phyloP scores from a whole-genome alignment of 257 asterid species.

The Vinca minor region DNA sequence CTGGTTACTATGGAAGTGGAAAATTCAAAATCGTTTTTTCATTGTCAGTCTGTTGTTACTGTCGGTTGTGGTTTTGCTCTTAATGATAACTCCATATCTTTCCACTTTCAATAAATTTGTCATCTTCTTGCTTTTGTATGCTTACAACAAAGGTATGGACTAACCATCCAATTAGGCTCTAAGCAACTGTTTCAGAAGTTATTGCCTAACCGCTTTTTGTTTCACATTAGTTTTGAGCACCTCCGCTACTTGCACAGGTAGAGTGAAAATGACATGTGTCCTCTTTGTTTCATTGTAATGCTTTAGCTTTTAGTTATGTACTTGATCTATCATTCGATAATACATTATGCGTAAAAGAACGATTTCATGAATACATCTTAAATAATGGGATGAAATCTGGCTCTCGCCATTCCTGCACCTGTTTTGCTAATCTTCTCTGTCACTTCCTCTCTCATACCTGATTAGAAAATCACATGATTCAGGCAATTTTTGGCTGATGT shows the following conservation, averaged over 20 bases:
- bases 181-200: not conserved
- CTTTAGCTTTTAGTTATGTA: not conserved
- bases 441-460: constrained; percentile 13
- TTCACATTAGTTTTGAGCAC: not conserved
- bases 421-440: no score
- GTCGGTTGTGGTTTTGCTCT: not conserved
- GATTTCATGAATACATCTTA: not conserved
- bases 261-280: not conserved
- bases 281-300: not conserved
- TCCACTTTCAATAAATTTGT: no score
- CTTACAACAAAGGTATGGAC: not conserved
- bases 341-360: not conserved
- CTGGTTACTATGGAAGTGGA: not conserved
- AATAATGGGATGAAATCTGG: not conserved
- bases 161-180: not conserved
- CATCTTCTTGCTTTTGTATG: not conserved
- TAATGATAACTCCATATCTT: not conserved
- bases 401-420: not conserved
- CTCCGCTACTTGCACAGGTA: not conserved
- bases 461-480: constrained; percentile 29
- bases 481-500: constrained; percentile 50
- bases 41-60: not conserved
- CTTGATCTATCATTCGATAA: not conserved
- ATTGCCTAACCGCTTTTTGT: not conserved
- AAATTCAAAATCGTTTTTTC: not conserved